These are phyloP conservation scores for Suillus plorans DNA, from an alignment of 768 basidiomycete genomes.

Conservation along the genomic window DNA sequence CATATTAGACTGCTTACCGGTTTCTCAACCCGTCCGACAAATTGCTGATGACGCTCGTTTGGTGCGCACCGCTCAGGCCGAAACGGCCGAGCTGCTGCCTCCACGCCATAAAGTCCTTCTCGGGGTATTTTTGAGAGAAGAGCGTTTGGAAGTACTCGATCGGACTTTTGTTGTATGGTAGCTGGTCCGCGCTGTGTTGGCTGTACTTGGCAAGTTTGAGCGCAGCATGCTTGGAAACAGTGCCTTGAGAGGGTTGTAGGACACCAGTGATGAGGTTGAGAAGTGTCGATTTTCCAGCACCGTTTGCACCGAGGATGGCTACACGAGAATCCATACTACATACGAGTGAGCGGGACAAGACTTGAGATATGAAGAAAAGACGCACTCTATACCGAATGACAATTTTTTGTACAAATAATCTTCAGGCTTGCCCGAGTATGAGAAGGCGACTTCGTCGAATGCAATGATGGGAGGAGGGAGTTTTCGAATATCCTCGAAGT, in stretches of 20 bases:
- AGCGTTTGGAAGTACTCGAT: conserved; percentile 90
- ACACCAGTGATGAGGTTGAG: conserved; percentile 85
- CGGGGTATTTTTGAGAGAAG: conserved; percentile 84
- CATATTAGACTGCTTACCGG: conserved; percentile 53
- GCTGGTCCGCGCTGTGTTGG: conserved; percentile 97
- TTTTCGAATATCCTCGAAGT: conserved; percentile 93
- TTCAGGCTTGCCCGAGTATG: conserved; percentile 86
- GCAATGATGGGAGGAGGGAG: conserved; percentile 97
- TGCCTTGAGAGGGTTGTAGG: conserved; percentile 81
- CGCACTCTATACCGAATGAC: conserved; percentile 97
- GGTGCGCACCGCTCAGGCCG: conserved; percentile 92
- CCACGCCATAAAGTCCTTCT: conserved; percentile 93
- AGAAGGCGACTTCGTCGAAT: conserved; percentile 92
- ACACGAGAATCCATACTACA: conserved; percentile 89
- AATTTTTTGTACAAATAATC: conserved; percentile 88
- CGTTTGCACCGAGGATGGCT: conserved; percentile 96
- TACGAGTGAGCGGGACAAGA: conserved; percentile 2
- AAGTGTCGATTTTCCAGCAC: conserved; percentile 91
- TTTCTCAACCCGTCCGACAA: conserved; percentile 96
- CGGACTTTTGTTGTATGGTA: conserved; percentile 89
- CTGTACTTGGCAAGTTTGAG: conserved; percentile 98
- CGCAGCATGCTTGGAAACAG: conserved; percentile 81
- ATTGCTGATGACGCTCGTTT: conserved; percentile 91
- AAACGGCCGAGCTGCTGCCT: conserved; percentile 89
- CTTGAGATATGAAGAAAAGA: conserved; percentile 15